Conservation (phyloP, 257 asterid species). For the Penstemon eatonii region DNA sequence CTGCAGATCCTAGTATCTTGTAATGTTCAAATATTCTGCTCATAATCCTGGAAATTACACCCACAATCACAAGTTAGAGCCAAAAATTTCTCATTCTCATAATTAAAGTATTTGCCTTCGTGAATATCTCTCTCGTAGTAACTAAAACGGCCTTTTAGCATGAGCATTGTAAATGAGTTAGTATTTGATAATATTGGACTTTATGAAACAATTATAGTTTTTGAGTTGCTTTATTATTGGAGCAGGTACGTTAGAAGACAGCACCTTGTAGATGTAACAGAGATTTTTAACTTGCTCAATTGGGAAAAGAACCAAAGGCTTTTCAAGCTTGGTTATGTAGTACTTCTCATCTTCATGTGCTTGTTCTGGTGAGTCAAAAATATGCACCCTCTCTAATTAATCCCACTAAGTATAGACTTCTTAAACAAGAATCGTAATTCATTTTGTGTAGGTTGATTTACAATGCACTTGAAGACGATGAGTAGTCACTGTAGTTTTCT, state of each 20-base stretch:
- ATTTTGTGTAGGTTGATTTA: conserved; percentile 67
- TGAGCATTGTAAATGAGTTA: too few species aligned
- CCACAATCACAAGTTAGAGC: too few species aligned
- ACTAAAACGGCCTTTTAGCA: too few species aligned
- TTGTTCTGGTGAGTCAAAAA: conserved; percentile 64
- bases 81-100: too few species aligned
- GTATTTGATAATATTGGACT: too few species aligned
- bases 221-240: conserved; percentile 26
- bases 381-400: not conserved
- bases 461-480: conserved; percentile 83
- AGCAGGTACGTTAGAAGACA: conserved; percentile 58
- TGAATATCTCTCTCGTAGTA: too few species aligned
- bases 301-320: conserved; percentile 86
- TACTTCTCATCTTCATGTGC: conserved; percentile 67
- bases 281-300: conserved; percentile 79
- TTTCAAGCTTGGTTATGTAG: conserved; percentile 72
- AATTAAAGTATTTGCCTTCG: too few species aligned
- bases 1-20: too few species aligned
- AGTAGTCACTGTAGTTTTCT: conserved; percentile 6
- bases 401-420: not conserved
- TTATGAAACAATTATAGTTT: not conserved
- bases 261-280: conserved; percentile 88
- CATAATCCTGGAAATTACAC: too few species aligned
- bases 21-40: too few species aligned
- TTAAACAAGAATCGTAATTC: not conserved